Base-by-base conservation (phyloP, 2,329 filamentous ascomycete genomes). In the Venturia carpophila region DNA sequence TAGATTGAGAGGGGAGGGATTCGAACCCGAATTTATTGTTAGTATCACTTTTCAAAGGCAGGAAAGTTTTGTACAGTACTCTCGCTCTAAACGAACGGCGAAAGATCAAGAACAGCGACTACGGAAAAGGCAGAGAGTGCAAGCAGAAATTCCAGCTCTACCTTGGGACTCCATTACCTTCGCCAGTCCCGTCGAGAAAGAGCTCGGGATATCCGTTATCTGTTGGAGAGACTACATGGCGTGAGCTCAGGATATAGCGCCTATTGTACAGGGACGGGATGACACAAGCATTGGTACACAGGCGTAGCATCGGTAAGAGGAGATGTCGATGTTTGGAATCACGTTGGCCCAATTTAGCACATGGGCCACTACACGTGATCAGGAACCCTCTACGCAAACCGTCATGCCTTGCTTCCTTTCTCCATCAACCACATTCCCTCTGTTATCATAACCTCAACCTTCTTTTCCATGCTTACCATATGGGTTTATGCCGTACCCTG, bases 71-170 rank as follows among this genome's bases (percentile, higher is more conserved):
- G 30, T 3, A 34, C 30, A 34, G 30, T 34, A 34, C 30, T 6
- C 63, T 62, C 63, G 63, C 63, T 65, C 63, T 65, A 61, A 62
- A 34, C 63, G 63, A 65, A 65, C 63, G 61, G 63, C 63, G 63
- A 55, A 58, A 17, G 7, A 52, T 52, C 24, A 27, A 15, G 21
- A 13, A 52, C 5, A 52, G 24, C 13, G 47, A 15, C 1, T 27
- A 52, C 21, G 7, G 21, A 52, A 52, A 52, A 21, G 47, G 47
- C 21, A 13, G 21, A 1, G 24, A 27, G 47, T 5, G 47, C 47
- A 27, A 27, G 7, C 47, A 15, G n/a, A n/a, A n/a, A n/a, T n/a
- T n/a, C n/a, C n/a, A n/a, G n/a, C n/a, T n/a, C n/a, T n/a, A n/a
- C n/a, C n/a, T n/a, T 1, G 13, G 24, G 13, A 55, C 6, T 30